Evolutionary conservation across 306 rosid genomes (phyloP), one percentile per base, ranked within the genome.

Genomic region (Senna tora): DNA sequence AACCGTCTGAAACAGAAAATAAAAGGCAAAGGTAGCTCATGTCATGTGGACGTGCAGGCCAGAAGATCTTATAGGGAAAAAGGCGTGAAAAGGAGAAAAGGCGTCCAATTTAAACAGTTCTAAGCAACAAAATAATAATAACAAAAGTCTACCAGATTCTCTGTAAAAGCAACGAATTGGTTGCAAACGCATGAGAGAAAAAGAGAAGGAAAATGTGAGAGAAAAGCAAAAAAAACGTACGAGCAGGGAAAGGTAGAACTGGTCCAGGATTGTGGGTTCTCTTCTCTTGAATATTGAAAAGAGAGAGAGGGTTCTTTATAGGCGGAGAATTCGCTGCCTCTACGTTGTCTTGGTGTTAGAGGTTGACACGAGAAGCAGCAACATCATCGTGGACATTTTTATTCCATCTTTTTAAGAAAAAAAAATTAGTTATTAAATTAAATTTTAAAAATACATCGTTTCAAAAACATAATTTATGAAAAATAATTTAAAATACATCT

Each of bases 251-350:
- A 57, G 33, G 67, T 32, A 30, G 49, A 62, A 11, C 33, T 32
- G 65, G 72, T 49, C 77, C 28, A 13, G 49, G 61, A 46, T 32
- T 34, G 60, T 73, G 74, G 63, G 38, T n/a, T 53, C 19, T 15
- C 50, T n/a, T 53, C 19, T 15, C 50, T 65, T 76, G 72, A 64
- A 50, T 56, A 17, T 46, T n/a, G 39, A 70, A 43, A 49, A 52
- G 36, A 43, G 51, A 36, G 39, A 4, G 39, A 36, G 39, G 5
- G 39, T 36, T 64, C 19, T 71, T 82, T 77, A 63, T 76, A 79
- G 81, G 75, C 81, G 71, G 53, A 65, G 61, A 71, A 62, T 80
- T 80, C 77, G 79, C 83, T 17, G 75, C 57, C 15, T 69, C 76
- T 82, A 72, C 84, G 72, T 73, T 49, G 77, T 74, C 72, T 43